Evolutionary conservation across 345 rosid species (phyloP).

Genomic region (Crucihimalaya himalaica): DNA sequence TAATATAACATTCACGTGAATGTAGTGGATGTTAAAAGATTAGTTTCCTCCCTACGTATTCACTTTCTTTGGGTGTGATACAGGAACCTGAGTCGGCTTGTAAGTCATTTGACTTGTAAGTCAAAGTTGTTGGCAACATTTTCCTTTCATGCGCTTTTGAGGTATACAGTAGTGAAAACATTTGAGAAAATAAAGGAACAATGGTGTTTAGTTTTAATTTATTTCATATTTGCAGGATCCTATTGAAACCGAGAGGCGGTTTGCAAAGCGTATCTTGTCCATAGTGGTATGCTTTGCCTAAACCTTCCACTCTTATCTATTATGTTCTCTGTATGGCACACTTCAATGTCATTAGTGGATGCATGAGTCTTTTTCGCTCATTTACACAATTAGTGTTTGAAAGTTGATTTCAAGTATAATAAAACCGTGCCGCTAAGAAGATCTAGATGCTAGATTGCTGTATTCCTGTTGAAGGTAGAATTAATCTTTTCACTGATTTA

Average conservation of each 20-base stretch:
- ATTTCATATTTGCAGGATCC: constrained; percentile 66
- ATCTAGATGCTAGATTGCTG: no score
- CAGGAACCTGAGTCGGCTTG: constrained; percentile 58
- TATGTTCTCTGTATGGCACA: no score
- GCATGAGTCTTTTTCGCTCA: no score
- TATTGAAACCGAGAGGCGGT: constrained; percentile 80
- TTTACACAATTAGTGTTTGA: no score
- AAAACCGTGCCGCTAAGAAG: no score
- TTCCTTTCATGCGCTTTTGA: constrained; percentile 77
- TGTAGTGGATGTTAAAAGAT: not conserved
- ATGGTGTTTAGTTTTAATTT: constrained; percentile 24
- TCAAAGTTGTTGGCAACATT: constrained; percentile 66
- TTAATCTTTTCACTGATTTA: no score
- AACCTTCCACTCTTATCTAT: no score
- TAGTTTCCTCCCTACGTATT: not conserved
- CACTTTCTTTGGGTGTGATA: not conserved
- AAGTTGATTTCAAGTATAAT: no score
- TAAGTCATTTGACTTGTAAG: constrained; percentile 64
- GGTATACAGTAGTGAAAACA: constrained; percentile 45
- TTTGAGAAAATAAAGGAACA: constrained; percentile 1
- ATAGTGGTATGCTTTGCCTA: no score
- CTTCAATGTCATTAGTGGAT: no score
- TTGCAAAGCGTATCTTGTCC: no score
- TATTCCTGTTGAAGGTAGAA: no score
- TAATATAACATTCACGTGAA: not conserved